Conservation (phyloP, 441 rosid species). For the Adansonia rubrostipa region DNA sequence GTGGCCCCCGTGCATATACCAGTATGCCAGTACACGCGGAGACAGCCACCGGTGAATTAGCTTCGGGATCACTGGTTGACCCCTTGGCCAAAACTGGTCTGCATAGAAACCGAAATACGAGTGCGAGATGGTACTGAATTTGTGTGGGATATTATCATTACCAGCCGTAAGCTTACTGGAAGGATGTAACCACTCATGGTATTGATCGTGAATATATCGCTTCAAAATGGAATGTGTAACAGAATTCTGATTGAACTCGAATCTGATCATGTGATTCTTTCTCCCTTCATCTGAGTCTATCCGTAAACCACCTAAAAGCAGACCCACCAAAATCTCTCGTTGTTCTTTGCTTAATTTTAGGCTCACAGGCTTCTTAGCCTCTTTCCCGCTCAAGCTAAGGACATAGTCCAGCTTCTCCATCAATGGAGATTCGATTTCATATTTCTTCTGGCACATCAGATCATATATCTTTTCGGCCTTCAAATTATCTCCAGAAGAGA, state of each 20-base stretch:
- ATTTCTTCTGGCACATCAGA: conserved; percentile 74
- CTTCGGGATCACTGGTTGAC: conserved; percentile 68
- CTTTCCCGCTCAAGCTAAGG: conserved; percentile 58
- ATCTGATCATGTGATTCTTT: conserved; percentile 62
- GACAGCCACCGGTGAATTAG: conserved; percentile 87
- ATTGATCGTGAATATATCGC: conserved; percentile 64
- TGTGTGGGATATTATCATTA: conserved; percentile 42
- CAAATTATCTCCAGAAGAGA: conserved; percentile 54
- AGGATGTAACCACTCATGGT: conserved; percentile 77
- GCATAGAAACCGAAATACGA: conserved; percentile 74
- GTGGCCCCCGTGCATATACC: conserved; percentile 84
- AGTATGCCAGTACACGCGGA: conserved; percentile 72
- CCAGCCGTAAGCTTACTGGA: conserved; percentile 42
- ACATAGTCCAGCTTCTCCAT: conserved; percentile 69
- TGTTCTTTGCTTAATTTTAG: conserved; percentile 79
- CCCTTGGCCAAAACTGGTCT: conserved; percentile 74
- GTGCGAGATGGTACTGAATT: conserved; percentile 60
- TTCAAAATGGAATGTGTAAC: conserved; percentile 55
- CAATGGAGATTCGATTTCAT: conserved; percentile 58
- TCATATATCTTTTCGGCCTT: conserved; percentile 71
- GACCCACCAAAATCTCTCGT: conserved; percentile 79
- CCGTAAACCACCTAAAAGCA: conserved; percentile 82
- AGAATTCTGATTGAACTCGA: conserved; percentile 65
- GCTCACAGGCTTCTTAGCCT: conserved; percentile 57
- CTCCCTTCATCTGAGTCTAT: conserved; percentile 63